These are phyloP conservation scores for Pseudonitzschia multistriata DNA, from an alignment of 108 stramenopile genomes.

Conservation along the genomic window DNA sequence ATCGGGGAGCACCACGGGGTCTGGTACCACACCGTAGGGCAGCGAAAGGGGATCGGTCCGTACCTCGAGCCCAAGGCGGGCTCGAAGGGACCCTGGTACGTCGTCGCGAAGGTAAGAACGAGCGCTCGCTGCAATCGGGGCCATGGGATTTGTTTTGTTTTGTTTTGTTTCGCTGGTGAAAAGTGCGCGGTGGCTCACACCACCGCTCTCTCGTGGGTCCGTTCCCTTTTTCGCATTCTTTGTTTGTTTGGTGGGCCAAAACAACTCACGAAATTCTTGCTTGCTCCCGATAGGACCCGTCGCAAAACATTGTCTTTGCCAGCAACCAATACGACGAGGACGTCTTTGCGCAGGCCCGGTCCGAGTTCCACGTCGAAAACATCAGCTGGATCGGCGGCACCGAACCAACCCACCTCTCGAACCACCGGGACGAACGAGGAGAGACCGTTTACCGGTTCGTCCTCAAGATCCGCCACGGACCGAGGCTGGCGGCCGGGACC, in stretches of 20 bases:
- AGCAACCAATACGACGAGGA: slow-evolving; percentile 90
- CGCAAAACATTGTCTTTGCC: slow-evolving; percentile 72
- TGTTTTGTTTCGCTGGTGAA: no score
- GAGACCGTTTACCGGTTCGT: neutral
- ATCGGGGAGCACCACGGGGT: slow-evolving; percentile 91
- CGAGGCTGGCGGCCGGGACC: slow-evolving; percentile 66
- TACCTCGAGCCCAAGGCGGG: slow-evolving; percentile 69
- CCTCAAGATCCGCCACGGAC: slow-evolving; percentile 90
- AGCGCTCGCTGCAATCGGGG: no score
- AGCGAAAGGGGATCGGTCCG: slow-evolving; percentile 93
- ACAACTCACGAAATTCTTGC: no score
- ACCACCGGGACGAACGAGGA: neutral
- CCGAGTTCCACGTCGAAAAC: slow-evolving; percentile 83
- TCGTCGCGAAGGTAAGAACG: slow-evolving; percentile 62
- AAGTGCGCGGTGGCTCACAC: no score
- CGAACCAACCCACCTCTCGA: slow-evolving; percentile 34
- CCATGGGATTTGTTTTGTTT: no score
- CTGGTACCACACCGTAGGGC: slow-evolving; percentile 97
- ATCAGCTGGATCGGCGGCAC: slow-evolving; percentile 80
- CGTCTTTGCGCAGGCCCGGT: slow-evolving; percentile 52
- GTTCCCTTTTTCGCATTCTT: no score
- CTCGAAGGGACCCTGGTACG: slow-evolving; percentile 94
- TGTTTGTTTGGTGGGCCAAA: no score
- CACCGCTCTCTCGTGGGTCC: no score
- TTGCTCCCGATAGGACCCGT: slow-evolving; percentile 83